Percentiles rank a stretch among this genome's conserved stretches.
Evolutionary conservation across 2,329 filamentous ascomycete species (phyloP).

Genomic region (Anisogramma anomala): DNA sequence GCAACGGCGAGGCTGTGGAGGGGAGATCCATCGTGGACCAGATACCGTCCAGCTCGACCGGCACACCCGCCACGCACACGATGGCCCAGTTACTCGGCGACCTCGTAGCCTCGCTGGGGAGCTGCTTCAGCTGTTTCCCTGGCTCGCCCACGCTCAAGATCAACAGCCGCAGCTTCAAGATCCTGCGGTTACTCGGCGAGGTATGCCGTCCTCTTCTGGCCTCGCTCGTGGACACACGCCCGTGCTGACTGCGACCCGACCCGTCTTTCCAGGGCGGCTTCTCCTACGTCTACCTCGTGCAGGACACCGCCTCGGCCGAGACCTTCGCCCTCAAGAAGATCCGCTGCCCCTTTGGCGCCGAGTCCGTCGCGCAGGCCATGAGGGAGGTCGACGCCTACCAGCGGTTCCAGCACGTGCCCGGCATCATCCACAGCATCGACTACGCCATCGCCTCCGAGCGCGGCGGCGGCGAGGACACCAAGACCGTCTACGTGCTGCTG

Average conservation of each 20-base stretch:
- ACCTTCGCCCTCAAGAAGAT: conserved; percentile 98
- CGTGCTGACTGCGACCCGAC: neutral
- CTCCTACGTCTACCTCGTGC: conserved; percentile 96
- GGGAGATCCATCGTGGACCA: neutral
- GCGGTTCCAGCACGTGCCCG: conserved; percentile 69
- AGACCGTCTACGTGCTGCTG: conserved; percentile 92
- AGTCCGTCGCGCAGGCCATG: conserved; percentile 88
- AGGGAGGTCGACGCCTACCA: conserved; percentile 96
- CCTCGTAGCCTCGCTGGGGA: conserved; percentile 80
- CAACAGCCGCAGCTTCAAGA: conserved; percentile 91
- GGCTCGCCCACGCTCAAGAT: conserved; percentile 89
- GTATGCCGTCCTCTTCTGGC: conserved; percentile 32
- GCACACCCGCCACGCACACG: conserved; percentile 16
- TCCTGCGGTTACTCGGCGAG: conserved; percentile 85
- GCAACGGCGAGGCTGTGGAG: neutral
- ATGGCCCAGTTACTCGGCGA: conserved; percentile 85
- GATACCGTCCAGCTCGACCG: neutral
- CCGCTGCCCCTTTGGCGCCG: conserved; percentile 91
- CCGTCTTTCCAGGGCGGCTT: conserved; percentile 65
- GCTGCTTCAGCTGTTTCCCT: conserved; percentile 94
- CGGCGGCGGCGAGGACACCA: conserved; percentile 50
- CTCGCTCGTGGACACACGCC: neutral
- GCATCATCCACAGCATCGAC: conserved; percentile 80
- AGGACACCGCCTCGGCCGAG: conserved; percentile 73
- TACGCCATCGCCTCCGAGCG: conserved; percentile 69